A percentile compares a stretch with the other conserved stretches of the same genome.
Conservation (phyloP, 306 rosid species). For the Castanea sativa region DNA sequence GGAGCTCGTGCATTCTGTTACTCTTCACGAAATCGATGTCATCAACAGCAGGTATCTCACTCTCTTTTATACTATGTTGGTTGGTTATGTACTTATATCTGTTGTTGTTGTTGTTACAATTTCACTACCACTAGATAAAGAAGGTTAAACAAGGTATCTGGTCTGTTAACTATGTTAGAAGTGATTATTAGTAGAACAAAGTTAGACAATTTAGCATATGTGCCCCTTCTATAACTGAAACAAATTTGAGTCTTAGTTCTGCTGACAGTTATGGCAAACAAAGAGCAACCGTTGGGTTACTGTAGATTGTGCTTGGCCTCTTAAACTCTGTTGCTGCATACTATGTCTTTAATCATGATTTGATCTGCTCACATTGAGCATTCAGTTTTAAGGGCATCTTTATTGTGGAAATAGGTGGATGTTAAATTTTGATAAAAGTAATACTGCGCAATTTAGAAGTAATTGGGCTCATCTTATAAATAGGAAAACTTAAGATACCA, state of each 20-base stretch:
- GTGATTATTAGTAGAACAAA: neutral
- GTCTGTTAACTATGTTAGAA: neutral
- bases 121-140: neutral
- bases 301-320: neutral
- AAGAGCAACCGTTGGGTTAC: neutral
- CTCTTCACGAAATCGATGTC: conserved; percentile 98
- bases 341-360: neutral
- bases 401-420: neutral
- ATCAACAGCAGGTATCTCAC: conserved; percentile 85
- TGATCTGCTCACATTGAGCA: neutral
- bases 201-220: neutral
- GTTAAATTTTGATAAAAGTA: neutral
- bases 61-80: neutral
- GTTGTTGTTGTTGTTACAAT: neutral
- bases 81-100: neutral
- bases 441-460: neutral
- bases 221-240: neutral
- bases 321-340: neutral
- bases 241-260: neutral
- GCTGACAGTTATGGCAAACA: neutral
- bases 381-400: neutral
- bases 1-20: conserved; percentile 97
- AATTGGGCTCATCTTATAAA: neutral
- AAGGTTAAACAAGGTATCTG: neutral
- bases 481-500: neutral